Evolutionary conservation across 2,329 filamentous ascomycete species (phyloP).

Genomic region (Neofusicoccum sp.): DNA sequence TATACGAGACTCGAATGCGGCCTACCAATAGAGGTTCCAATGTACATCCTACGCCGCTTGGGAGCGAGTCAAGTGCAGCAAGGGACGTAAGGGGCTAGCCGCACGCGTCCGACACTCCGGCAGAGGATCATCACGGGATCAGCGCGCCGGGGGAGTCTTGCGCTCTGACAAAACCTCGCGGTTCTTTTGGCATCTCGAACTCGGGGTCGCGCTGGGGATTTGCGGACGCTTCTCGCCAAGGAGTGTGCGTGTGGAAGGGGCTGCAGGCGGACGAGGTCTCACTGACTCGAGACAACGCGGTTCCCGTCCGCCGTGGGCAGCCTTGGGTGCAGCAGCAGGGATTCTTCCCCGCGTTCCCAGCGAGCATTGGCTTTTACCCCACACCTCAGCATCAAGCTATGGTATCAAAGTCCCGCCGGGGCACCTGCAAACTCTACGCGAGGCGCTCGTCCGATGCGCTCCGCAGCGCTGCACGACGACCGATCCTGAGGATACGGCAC

Average conservation of each 20-base stretch:
- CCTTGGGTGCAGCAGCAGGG: conserved; percentile 13
- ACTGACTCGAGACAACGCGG: conserved; percentile 7
- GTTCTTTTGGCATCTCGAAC: conserved; percentile 13
- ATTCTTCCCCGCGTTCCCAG: conserved; percentile 19
- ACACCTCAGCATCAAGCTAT: conserved; percentile 12
- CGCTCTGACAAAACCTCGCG: conserved; percentile 7
- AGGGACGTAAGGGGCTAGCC: conserved; percentile 5
- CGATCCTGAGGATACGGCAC: not conserved
- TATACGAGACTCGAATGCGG: not conserved
- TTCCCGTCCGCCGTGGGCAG: conserved; percentile 2
- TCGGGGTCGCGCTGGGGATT: not conserved
- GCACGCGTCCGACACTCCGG: conserved; percentile 4
- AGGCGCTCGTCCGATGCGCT: not conserved
- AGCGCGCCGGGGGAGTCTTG: not conserved
- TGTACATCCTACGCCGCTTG: not conserved
- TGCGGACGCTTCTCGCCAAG: conserved; percentile 7
- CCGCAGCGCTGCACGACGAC: not conserved
- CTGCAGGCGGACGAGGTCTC: not conserved
- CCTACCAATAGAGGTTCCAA: not conserved
- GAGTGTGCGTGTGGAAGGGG: not conserved
- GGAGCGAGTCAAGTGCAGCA: not conserved
- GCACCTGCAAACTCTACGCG: not conserved
- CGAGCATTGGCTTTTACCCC: conserved; percentile 18
- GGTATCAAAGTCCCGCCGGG: not conserved
- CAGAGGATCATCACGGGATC: not conserved